Conservation (phyloP, 2,329 filamentous ascomycete species). For the Cladorrhinum sp. region DNA sequence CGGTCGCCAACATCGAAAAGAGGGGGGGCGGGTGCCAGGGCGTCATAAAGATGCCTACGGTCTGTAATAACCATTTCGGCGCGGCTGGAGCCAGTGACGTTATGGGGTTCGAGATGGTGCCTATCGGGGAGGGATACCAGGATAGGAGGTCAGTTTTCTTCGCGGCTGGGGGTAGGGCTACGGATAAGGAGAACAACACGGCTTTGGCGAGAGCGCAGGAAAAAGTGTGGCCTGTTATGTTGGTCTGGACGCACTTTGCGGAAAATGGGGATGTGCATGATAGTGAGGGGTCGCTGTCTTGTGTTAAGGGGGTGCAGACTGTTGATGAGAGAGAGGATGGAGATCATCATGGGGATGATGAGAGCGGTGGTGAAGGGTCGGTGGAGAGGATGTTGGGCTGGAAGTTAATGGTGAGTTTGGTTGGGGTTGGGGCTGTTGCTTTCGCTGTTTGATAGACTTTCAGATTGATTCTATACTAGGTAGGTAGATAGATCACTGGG, state of each 20-base stretch:
- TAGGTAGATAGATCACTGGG: too few species aligned
- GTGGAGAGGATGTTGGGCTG: background rate
- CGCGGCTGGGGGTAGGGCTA: slow-evolving; percentile 8
- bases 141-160: slow-evolving; percentile 13
- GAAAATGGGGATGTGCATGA: slow-evolving; percentile 16
- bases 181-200: slow-evolving; percentile 7
- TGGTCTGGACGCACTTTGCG: slow-evolving; percentile 23
- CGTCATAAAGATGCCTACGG: slow-evolving; percentile 13
- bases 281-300: slow-evolving; percentile 17
- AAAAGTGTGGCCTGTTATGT: slow-evolving; percentile 20
- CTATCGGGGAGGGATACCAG: background rate
- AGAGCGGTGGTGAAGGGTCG: background rate
- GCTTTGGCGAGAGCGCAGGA: slow-evolving; percentile 10
- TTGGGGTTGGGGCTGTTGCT: background rate
- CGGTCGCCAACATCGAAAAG: slow-evolving; percentile 1
- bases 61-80: slow-evolving; percentile 12
- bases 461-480: background rate
- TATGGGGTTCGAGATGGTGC: background rate
- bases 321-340: slow-evolving; percentile 1
- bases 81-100: background rate
- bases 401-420: background rate
- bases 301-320: slow-evolving; percentile 9
- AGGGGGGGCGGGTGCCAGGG: slow-evolving; percentile 6
- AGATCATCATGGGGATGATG: background rate
- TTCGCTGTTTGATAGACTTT: background rate